Conservation (phyloP, 768 basidiomycete genomes). For the Sarcodon aspratus region DNA sequence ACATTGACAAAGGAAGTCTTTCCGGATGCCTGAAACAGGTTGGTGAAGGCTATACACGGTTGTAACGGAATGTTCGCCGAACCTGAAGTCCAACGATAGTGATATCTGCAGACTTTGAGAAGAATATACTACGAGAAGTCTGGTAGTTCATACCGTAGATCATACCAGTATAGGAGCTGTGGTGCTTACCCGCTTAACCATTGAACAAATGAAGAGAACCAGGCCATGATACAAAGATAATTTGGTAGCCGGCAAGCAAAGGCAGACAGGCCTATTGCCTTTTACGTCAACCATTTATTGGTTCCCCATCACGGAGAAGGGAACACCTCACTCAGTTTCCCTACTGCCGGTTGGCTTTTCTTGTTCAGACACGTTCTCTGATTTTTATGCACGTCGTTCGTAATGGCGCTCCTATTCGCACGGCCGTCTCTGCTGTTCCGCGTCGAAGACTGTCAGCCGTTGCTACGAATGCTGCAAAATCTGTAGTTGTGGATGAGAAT, state of each 20-base stretch:
- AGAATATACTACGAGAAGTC: constrained; percentile 50
- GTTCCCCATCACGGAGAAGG: too few relatives aligned
- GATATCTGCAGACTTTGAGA: constrained; percentile 79
- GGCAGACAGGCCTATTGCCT: too few relatives aligned
- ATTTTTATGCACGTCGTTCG: too few relatives aligned
- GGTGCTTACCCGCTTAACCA: constrained; percentile 41
- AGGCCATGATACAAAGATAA: constrained; percentile 10
- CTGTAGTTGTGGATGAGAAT: too few relatives aligned
- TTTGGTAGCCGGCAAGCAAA: neutral
- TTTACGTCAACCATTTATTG: too few relatives aligned
- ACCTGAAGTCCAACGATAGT: constrained; percentile 90
- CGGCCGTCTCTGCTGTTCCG: too few relatives aligned
- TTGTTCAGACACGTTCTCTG: too few relatives aligned
- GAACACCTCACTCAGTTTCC: too few relatives aligned
- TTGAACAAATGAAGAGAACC: constrained; percentile 41
- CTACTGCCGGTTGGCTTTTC: too few relatives aligned
- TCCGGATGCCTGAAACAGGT: constrained; percentile 61
- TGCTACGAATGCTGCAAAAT: too few relatives aligned
- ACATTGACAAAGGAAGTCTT: constrained; percentile 95
- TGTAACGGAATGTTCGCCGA: neutral
- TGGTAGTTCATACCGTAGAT: neutral
- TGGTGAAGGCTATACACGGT: neutral
- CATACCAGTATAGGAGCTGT: neutral
- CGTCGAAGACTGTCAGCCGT: too few relatives aligned
- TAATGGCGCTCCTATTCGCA: too few relatives aligned